Evolutionary conservation across 345 rosid genomes (phyloP), one percentile per base, ranked within the genome.

Genomic region (Eucalyptus pauciflora): DNA sequence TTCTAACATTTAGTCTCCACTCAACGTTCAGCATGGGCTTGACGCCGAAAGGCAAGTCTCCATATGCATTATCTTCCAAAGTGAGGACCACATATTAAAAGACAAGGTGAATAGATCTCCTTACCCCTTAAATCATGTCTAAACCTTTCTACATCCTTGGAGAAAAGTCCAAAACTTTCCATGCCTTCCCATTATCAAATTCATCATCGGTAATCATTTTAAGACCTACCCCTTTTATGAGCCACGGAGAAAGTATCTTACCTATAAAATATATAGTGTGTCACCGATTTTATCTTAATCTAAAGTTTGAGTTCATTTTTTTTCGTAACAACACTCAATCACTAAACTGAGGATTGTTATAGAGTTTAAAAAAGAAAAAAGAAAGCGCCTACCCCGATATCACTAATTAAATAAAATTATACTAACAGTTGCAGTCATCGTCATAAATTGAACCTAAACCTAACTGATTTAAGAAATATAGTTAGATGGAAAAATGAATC

Each of bases 201-300:
- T 52, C 56, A 52, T 52, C 24, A 0, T 18, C 3, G 56, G 31
- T 60, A 60, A 25, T 60, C 67, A 25, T 60, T 27, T 27, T 7
- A 60, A 60, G n/a, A 25, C 14, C 31, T 27, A 12, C 31, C n/a
- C 7, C n/a, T 27, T 0, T 60, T 5, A 3, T 60, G 67, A 3
- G n/a, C 67, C 7, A 27, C 2, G 1, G 8, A 25, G 7, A 60
- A 11, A 60, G 31, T 27, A 60, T 27, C 14, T 58, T 27, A 3
- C 67, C 67, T 60, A 25, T 22, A 56, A 20, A 56, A 56, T 0
- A 56, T 20, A 56, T 5, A 22, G 10, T 56, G 60, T 4, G 60
- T 5, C 60, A 22, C 2, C 5, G 1, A 56, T 56, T 1, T 56
- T 4, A 56, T 22, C 12, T 22, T 1, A 56, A 20, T 56, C 0